Conservation (phyloP, 805 yeast genomes). For the Lipomyces sp. region DNA sequence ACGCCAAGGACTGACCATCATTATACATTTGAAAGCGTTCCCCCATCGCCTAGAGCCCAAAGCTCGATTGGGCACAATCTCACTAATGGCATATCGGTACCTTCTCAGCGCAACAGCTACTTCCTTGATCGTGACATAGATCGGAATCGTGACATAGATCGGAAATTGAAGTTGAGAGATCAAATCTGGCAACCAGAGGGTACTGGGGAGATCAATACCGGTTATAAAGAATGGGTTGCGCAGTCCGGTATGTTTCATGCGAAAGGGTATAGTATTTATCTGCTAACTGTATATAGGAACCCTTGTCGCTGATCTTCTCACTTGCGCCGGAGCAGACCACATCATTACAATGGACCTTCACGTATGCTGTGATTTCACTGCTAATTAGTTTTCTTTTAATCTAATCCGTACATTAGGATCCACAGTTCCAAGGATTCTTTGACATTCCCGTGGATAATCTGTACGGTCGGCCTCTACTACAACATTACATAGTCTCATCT, state of each 20-base stretch:
- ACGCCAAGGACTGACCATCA: slow-evolving; percentile 22
- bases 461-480: slow-evolving; percentile 84
- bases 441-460: slow-evolving; percentile 95
- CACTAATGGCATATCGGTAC: slow-evolving; percentile 15
- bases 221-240: slow-evolving; percentile 93
- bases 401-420: slow-evolving; percentile 54
- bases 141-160: slow-evolving; percentile 24
- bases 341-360: slow-evolving; percentile 97
- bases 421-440: slow-evolving; percentile 97
- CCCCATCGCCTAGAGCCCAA: slow-evolving; percentile 42
- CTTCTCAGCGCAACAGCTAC: slow-evolving; percentile 14
- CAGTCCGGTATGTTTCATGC: slow-evolving; percentile 61
- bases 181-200: slow-evolving; percentile 31
- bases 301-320: slow-evolving; percentile 80
- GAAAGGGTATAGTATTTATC: neutral
- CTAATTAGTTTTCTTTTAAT: neutral
- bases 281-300: slow-evolving; percentile 53
- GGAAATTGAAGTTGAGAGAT: slow-evolving; percentile 12
- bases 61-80: slow-evolving; percentile 14
- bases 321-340: slow-evolving; percentile 95
- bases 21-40: slow-evolving; percentile 58
- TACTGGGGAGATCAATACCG: slow-evolving; percentile 52
- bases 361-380: slow-evolving; percentile 19
- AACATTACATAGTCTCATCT: slow-evolving; percentile 76
- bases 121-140: slow-evolving; percentile 30